A percentile compares a stretch with the other conserved stretches of the same genome.
These are phyloP conservation scores for Nicotiana otophora DNA, from an alignment of 257 asterid genomes.

Conservation along the genomic window DNA sequence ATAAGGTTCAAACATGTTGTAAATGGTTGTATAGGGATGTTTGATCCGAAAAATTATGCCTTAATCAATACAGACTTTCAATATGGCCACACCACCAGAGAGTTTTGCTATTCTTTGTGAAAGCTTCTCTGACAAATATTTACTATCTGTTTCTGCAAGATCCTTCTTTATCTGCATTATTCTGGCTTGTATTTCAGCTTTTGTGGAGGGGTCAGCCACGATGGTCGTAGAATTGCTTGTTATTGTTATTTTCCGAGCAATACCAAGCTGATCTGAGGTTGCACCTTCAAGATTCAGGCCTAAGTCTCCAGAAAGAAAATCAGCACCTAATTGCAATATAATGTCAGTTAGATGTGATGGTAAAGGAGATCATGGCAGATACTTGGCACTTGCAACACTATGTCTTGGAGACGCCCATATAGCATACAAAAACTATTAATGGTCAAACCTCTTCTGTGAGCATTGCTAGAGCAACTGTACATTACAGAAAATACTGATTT, in stretches of 20 bases:
- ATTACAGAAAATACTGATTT: background rate
- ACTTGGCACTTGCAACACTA: background rate
- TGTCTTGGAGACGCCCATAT: background rate
- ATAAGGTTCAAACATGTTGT: background rate
- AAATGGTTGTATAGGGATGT: background rate
- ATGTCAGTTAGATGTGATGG: conserved; percentile 8
- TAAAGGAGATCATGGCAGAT: background rate
- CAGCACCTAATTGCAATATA: conserved; percentile 61
- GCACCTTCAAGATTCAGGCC: conserved; percentile 70
- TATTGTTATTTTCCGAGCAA: conserved; percentile 71
- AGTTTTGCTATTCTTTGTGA: conserved; percentile 85
- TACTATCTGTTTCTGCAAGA: conserved; percentile 75
- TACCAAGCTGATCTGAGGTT: conserved; percentile 98
- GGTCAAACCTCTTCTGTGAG: background rate
- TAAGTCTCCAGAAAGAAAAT: conserved; percentile 86
- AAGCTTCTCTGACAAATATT: conserved; percentile 60
- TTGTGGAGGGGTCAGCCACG: conserved; percentile 85
- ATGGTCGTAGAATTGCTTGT: conserved; percentile 66
- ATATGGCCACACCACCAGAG: conserved; percentile 77
- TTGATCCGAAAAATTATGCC: background rate
- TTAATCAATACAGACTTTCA: conserved; percentile 37
- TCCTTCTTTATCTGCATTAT: conserved; percentile 85
- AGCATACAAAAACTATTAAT: background rate
- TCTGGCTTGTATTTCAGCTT: conserved; percentile 92
- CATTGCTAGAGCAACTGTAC: background rate